A percentile compares a stretch with the other conserved stretches of the same genome.
Conservation (phyloP, 140 eudicot genomes). For the Flaveria floridana region DNA sequence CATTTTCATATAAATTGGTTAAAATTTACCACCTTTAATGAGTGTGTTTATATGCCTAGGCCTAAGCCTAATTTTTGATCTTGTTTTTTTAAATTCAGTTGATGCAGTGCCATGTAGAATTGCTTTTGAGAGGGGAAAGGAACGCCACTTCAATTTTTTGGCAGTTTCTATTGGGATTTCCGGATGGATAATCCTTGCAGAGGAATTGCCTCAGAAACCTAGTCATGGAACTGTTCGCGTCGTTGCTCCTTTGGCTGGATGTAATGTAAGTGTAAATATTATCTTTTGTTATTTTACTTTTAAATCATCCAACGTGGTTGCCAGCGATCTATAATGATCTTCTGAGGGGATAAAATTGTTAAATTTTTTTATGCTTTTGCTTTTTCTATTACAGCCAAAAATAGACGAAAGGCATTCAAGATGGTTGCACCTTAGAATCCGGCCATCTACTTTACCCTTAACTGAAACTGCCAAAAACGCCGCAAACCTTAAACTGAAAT, state of each 20-base stretch:
- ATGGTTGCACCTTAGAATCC: slow-evolving; percentile 95
- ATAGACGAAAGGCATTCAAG: slow-evolving; percentile 74
- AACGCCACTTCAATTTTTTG: slow-evolving; percentile 70
- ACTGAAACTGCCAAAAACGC: slow-evolving; percentile 41
- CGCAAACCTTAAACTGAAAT: slow-evolving; percentile 49
- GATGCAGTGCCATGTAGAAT: slow-evolving; percentile 93
- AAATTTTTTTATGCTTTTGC: not conserved
- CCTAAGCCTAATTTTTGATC: slow-evolving; percentile 16
- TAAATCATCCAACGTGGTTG: not conserved
- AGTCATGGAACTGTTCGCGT: slow-evolving; percentile 68
- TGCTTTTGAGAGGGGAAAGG: slow-evolving; percentile 97
- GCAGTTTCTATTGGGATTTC: slow-evolving; percentile 68
- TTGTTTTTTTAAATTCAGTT: slow-evolving; percentile 39
- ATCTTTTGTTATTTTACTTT: not conserved
- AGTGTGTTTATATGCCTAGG: not conserved
- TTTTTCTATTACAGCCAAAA: slow-evolving; percentile 55
- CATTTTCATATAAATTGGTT: not conserved
- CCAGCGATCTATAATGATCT: not conserved
- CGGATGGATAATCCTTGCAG: slow-evolving; percentile 90
- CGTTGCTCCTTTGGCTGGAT: slow-evolving; percentile 88
- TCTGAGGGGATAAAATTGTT: not conserved
- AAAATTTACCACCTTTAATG: not conserved
- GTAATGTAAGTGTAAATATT: slow-evolving; percentile 48
- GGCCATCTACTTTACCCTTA: slow-evolving; percentile 69
- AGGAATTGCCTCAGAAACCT: slow-evolving; percentile 56